Evolutionary conservation across 2,329 filamentous ascomycete genomes (phyloP).

Genomic region (Sporothrix pallida): DNA sequence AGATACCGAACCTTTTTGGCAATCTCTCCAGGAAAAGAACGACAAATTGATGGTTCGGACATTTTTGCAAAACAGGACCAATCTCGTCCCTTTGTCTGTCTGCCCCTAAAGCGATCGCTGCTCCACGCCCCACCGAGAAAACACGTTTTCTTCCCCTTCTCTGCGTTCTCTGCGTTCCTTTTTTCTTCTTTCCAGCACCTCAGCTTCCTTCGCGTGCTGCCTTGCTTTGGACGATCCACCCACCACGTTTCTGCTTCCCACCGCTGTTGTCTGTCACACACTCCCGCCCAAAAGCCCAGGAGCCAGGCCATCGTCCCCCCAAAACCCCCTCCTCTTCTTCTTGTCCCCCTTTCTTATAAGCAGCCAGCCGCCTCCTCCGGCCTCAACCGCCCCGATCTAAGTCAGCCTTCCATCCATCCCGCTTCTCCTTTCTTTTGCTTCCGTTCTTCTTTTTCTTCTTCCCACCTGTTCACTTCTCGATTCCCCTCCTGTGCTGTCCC

Average conservation of each 20-base stretch:
- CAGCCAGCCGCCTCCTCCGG: constrained; percentile 29
- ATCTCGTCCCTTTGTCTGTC: constrained; percentile 7
- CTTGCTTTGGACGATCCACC: constrained; percentile 33
- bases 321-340: constrained; percentile 1
- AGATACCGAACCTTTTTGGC: constrained; percentile 1
- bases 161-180: neutral
- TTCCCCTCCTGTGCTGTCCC: neutral
- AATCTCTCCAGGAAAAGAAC: constrained; percentile 7
- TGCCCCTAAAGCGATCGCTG: constrained; percentile 32
- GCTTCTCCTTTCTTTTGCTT: constrained; percentile 12
- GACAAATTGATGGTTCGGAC: constrained; percentile 14
- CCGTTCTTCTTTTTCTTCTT: neutral
- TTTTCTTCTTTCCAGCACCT: neutral
- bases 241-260: constrained; percentile 35
- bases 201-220: constrained; percentile 32
- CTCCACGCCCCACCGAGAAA: constrained; percentile 28
- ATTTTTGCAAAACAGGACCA: constrained; percentile 28
- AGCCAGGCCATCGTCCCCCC: neutral
- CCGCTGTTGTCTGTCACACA: constrained; percentile 7
- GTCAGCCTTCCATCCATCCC: constrained; percentile 23
- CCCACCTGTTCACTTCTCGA: neutral
- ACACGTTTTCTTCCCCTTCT: constrained; percentile 30
- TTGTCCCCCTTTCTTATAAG: constrained; percentile 15
- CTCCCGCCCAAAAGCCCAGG: neutral
- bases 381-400: constrained; percentile 21